Base-by-base conservation (phyloP, 768 basidiomycete species). In the Leccinum longicurvipes region DNA sequence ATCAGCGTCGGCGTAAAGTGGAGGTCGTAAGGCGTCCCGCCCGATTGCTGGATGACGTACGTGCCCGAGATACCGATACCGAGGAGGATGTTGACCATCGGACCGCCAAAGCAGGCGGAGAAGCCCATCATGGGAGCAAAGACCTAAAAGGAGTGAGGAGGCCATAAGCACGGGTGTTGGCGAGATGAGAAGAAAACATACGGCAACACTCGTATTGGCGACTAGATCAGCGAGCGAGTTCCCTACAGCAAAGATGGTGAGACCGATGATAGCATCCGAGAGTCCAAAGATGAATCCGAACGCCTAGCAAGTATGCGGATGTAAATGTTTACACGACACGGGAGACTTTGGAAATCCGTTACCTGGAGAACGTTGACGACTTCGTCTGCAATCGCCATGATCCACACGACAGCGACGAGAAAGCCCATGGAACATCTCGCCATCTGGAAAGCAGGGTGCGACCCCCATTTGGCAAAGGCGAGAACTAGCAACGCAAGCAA, bases 301-400 rank as follows among this genome's bases (percentile, higher is more conserved):
- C 0, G 92, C 88, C 93, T 98, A 60, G 12, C 63, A 45, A 61
- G 11, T 1, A 24, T 28, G 24, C 24, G 21, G n/a, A 3, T 1
- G 42, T 58, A 17, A 66, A 60, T n/a, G 24, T 2, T 2, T 8
- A 21, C 24, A 29, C 29, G 19, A 58, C 7, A 39, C 0, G 23
- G 11, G 6, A 9, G 5, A 17, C 12, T 0, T 21, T 27, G 17
- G 3, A 23, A 36, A 36, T 44, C 1, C 4, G 61, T 80, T 55
- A 95, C 95, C 76, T 89, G 86, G 10, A 98, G 79, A 11, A 98
- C 86, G 47, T 88, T 82, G 28, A 98, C 93, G 2, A 96, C 93
- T 69, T 98, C 95, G 68, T 97, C 94, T 1, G 95, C 94, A 47
- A 98, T 94, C 6, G 90, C 93, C 85, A 98, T 95, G 63, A 99